These are phyloP conservation scores for Cutaneotrichosporon cyanovorans DNA, from an alignment of 1,284 basidiomycete species.

Conservation along the genomic window DNA sequence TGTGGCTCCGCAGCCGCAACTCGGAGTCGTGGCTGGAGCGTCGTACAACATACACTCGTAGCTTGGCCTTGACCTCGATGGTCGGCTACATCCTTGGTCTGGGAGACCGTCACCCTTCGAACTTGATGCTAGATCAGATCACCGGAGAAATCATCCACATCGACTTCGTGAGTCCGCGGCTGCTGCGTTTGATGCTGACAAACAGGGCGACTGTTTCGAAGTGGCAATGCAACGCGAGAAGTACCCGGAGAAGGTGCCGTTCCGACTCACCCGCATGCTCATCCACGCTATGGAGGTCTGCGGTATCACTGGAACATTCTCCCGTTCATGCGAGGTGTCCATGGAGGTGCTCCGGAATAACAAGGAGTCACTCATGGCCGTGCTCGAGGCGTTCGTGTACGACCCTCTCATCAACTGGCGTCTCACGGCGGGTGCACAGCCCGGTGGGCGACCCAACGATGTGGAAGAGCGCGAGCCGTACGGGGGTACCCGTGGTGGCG, in stretches of 20 bases:
- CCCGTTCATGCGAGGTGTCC: slow-evolving; percentile 90
- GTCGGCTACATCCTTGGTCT: slow-evolving; percentile 95
- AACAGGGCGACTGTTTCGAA: slow-evolving; percentile 81
- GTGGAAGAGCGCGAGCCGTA: slow-evolving; percentile 17
- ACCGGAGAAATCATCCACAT: slow-evolving; percentile 96
- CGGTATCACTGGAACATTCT: slow-evolving; percentile 95
- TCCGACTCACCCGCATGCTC: slow-evolving; percentile 95
- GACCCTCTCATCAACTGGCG: slow-evolving; percentile 56
- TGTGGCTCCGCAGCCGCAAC: slow-evolving; percentile 91
- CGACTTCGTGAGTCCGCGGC: slow-evolving; percentile 58
- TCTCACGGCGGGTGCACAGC: slow-evolving; percentile 44
- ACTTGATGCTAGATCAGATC: slow-evolving; percentile 82
- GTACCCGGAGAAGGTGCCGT: slow-evolving; percentile 98
- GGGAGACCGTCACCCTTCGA: slow-evolving; percentile 97
- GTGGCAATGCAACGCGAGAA: slow-evolving; percentile 94
- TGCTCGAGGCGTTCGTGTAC: slow-evolving; percentile 73
- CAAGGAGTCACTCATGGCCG: slow-evolving; percentile 95
- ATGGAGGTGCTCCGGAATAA: slow-evolving; percentile 96
- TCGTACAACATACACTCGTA: slow-evolving; percentile 91
- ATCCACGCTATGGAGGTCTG: slow-evolving; percentile 99
- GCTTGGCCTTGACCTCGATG: slow-evolving; percentile 92
- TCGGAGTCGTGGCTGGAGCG: slow-evolving; percentile 98
- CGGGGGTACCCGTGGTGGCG: slow-evolving; percentile 7
- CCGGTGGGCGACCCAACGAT: slow-evolving; percentile 33
- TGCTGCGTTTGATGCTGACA: neutral